A percentile compares a stretch with the other conserved stretches of the same genome.
Evolutionary conservation across 192 early-diverging fungal species (phyloP).

Genomic region (Mortierella alpina): DNA sequence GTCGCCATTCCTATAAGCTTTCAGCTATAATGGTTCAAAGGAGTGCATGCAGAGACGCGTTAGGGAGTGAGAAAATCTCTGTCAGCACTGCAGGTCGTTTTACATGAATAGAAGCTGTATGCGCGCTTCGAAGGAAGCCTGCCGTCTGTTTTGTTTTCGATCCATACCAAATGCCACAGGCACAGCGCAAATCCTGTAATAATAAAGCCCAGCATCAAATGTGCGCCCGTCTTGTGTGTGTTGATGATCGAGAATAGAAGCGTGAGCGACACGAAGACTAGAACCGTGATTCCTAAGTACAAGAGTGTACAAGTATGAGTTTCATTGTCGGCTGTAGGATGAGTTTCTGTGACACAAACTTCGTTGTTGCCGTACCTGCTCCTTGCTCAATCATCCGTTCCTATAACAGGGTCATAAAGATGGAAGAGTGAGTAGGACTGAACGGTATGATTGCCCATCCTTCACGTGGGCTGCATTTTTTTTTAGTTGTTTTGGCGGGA

Average conservation of each 20-base stretch:
- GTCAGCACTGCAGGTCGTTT: neutral
- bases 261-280: conserved; percentile 45
- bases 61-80: too few species aligned
- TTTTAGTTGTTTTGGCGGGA: conserved; percentile 14
- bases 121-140: neutral
- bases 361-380: conserved; percentile 21
- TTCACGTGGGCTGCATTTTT: conserved; percentile 11
- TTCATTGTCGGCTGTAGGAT: too few species aligned
- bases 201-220: conserved; percentile 45
- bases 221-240: conserved; percentile 50
- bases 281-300: conserved; percentile 23
- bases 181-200: conserved; percentile 53
- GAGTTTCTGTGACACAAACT: neutral
- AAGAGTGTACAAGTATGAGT: neutral
- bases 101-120: neutral
- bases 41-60: too few species aligned
- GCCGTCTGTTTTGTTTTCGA: too few species aligned
- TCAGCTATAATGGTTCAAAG: conserved; percentile 6
- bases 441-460: too few species aligned
- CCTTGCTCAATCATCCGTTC: conserved; percentile 52
- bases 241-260: conserved; percentile 52
- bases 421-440: neutral
- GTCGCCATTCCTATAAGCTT: conserved; percentile 51
- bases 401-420: conserved; percentile 5
- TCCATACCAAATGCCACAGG: conserved; percentile 40